Evolutionary conservation across 2,329 filamentous ascomycete species (phyloP).

Genomic region (Pseudonectria buxi): DNA sequence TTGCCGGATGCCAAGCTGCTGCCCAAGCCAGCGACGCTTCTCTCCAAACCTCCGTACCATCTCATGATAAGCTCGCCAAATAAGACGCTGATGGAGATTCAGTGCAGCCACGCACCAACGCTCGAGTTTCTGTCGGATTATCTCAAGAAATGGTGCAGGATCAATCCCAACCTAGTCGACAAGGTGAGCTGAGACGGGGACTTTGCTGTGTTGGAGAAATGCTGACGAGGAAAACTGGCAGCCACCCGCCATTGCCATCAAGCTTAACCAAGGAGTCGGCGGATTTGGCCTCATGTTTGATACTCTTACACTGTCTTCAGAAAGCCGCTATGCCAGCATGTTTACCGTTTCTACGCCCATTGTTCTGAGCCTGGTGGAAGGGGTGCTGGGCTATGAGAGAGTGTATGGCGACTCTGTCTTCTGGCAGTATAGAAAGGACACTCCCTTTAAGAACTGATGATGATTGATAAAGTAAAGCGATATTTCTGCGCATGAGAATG

Average conservation of each 20-base stretch:
- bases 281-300: slow-evolving; percentile 39
- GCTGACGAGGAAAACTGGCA: slow-evolving; percentile 11
- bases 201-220: neutral
- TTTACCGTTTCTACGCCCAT: slow-evolving; percentile 36
- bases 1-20: slow-evolving; percentile 36
- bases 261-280: slow-evolving; percentile 38
- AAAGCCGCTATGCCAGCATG: slow-evolving; percentile 24
- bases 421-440: slow-evolving; percentile 22
- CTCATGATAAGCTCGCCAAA: slow-evolving; percentile 31
- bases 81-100: slow-evolving; percentile 31
- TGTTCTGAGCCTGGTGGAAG: slow-evolving; percentile 39
- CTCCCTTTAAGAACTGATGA: slow-evolving; percentile 7
- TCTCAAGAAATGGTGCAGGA: slow-evolving; percentile 39
- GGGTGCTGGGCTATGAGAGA: slow-evolving; percentile 37
- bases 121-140: slow-evolving; percentile 40
- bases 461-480: neutral
- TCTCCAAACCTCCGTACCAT: slow-evolving; percentile 41
- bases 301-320: slow-evolving; percentile 31
- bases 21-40: slow-evolving; percentile 41
- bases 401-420: slow-evolving; percentile 14
- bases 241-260: slow-evolving; percentile 36
- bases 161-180: slow-evolving; percentile 32
- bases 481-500: no score
- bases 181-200: slow-evolving; percentile 22
- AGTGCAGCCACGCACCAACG: slow-evolving; percentile 41